These are phyloP conservation scores for Ceratobasidium sp. DNA, from an alignment of 1,284 basidiomycete species.

Conservation along the genomic window DNA sequence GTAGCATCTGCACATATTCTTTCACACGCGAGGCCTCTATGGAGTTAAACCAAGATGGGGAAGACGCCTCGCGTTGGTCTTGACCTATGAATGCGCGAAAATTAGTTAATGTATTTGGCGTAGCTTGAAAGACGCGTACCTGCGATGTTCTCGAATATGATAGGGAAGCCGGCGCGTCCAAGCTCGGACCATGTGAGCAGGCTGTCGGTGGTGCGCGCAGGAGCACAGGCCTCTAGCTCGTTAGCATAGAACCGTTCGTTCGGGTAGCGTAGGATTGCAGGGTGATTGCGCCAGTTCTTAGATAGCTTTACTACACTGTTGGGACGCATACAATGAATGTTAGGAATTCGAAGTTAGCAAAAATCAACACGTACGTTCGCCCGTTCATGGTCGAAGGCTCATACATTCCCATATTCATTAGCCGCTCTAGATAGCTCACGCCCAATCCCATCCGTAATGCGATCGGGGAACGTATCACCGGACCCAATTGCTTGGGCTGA, in stretches of 20 bases:
- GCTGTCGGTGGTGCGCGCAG: constrained; percentile 54
- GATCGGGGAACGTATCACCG: constrained; percentile 65
- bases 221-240: constrained; percentile 61
- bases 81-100: constrained; percentile 47
- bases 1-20: constrained; percentile 58
- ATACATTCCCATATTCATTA: constrained; percentile 65
- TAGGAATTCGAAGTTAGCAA: not conserved
- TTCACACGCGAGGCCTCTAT: constrained; percentile 67
- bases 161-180: constrained; percentile 62
- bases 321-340: constrained; percentile 15
- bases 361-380: constrained; percentile 55
- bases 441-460: constrained; percentile 64
- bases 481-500: constrained; percentile 63
- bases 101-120: not conserved
- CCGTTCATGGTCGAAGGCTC: constrained; percentile 56
- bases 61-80: constrained; percentile 68
- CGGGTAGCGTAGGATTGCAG: constrained; percentile 65
- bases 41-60: constrained; percentile 74
- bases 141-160: constrained; percentile 67
- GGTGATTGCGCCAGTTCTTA: constrained; percentile 69
- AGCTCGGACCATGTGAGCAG: constrained; percentile 57
- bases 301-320: constrained; percentile 66
- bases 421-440: constrained; percentile 65
- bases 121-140: constrained; percentile 54
- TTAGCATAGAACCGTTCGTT: constrained; percentile 66